Base-by-base conservation (phyloP, 2,329 filamentous ascomycete genomes). In the Xylariales sp. region DNA sequence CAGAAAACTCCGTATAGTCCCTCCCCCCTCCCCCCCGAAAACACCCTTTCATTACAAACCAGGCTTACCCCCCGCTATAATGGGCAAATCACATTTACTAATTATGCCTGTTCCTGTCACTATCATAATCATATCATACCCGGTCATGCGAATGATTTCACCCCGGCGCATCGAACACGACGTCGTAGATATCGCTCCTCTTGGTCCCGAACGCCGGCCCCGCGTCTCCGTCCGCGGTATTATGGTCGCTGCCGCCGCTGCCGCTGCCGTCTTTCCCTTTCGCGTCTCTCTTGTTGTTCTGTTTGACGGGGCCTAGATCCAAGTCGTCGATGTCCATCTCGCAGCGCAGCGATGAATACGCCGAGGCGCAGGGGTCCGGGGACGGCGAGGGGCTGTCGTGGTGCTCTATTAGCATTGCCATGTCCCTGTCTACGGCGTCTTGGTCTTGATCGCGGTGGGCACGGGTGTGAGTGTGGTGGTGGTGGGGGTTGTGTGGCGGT, bases 321-420 rank as follows among this genome's bases (percentile, higher is more conserved):
- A 65, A 16, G 14, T 67, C 66, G 52, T 73, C 72, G 32, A 75
- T 69, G 2, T 76, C 75, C 71, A 75, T 73, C 9, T 72, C 74
- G 18, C 53, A 67, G 52, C 54, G 57, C 10, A 49, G 30, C 18
- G 64, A 58, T 3, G 64, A 54, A 8, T 30, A 8, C 2, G 64
- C 43, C 3, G 68, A 50, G 34, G 45, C 18, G 53, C 55, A 48
- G 39, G 57, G 49, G 34, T 41, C 46, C 0, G 63, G 52, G 1
- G 57, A 55, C 1, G 66, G 58, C 16, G 62, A 54, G 39, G 62
- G 53, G 55, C 68, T 68, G 49, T 67, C 70, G 41, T 69, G 66
- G 39, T 76, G 74, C 57, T 75, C 73, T 36, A 78, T 73, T 2
- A 78, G 66, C 76, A 78, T 77, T 57, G 75, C 76, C 30, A 78